Conservation (phyloP, 2,329 filamentous ascomycete species). For the Lachnellula hyalina region DNA sequence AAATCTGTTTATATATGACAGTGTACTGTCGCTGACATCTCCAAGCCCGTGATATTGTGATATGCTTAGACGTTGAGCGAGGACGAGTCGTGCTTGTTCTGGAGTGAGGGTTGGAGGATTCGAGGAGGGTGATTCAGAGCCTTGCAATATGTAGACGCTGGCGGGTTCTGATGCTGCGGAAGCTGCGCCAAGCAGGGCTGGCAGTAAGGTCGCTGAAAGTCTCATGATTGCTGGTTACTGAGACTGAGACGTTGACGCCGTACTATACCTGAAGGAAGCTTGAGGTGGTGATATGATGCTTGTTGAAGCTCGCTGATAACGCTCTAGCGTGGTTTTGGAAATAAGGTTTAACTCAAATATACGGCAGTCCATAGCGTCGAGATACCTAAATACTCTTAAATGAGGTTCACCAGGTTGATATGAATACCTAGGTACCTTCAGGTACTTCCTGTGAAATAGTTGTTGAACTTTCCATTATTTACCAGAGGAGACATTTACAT, state of each 20-base stretch:
- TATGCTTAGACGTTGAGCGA: conserved; percentile 51
- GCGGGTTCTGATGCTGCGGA: conserved; percentile 35
- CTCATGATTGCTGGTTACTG: conserved; percentile 33
- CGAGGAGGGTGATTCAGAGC: conserved; percentile 33
- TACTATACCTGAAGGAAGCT: conserved; percentile 16
- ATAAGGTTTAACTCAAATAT: background rate
- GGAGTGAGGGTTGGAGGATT: conserved; percentile 45
- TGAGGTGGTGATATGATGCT: conserved; percentile 17
- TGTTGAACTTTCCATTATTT: no score
- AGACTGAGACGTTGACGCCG: conserved; percentile 10
- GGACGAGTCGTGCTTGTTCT: conserved; percentile 46
- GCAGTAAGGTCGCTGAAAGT: conserved; percentile 36
- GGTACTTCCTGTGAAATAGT: no score
- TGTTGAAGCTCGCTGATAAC: background rate
- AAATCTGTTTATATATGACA: conserved; percentile 55
- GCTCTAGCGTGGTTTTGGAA: background rate
- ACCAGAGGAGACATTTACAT: no score
- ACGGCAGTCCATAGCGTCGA: background rate
- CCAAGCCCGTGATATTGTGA: conserved; percentile 42
- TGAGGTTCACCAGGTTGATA: no score
- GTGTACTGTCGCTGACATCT: conserved; percentile 32
- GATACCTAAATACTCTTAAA: no score
- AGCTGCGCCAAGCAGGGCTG: conserved; percentile 33
- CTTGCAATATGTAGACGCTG: conserved; percentile 47
- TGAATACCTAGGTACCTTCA: no score